These are phyloP conservation scores for Lodderomyces jiufengensis DNA, from an alignment of 1,139 yeast species.

Conservation along the genomic window DNA sequence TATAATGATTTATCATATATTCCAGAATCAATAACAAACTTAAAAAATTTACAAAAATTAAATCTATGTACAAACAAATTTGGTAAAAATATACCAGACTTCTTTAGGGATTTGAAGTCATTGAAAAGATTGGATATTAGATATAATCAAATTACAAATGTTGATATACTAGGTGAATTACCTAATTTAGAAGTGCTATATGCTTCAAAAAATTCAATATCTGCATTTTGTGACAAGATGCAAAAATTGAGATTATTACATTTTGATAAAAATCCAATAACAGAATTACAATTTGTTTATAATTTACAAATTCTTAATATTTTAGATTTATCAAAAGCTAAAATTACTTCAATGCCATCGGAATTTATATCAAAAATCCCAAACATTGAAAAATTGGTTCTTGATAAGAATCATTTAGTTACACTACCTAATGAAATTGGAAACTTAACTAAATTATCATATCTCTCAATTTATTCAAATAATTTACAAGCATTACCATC, in stretches of 20 bases:
- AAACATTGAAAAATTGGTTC: slow-evolving; percentile 66
- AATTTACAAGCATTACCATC: slow-evolving; percentile 72
- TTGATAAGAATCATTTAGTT: slow-evolving; percentile 82
- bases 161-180: slow-evolving; percentile 61
- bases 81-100: slow-evolving; percentile 51
- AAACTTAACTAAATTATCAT: slow-evolving; percentile 52
- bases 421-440: slow-evolving; percentile 72
- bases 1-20: slow-evolving; percentile 66
- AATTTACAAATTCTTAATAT: slow-evolving; percentile 62
- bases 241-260: slow-evolving; percentile 51
- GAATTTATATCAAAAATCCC: slow-evolving; percentile 61
- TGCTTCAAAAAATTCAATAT: slow-evolving; percentile 74
- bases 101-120: slow-evolving; percentile 49
- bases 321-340: slow-evolving; percentile 77
- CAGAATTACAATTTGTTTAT: slow-evolving; percentile 61
- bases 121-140: slow-evolving; percentile 75
- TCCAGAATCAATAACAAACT: slow-evolving; percentile 60
- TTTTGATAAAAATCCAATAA: slow-evolving; percentile 70
- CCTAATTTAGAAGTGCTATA: slow-evolving; percentile 69
- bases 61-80: slow-evolving; percentile 74
- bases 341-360: slow-evolving; percentile 68
- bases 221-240: slow-evolving; percentile 63
- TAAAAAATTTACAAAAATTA: slow-evolving; percentile 61
- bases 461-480: slow-evolving; percentile 71
- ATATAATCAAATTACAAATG: slow-evolving; percentile 64